Base-by-base conservation (phyloP, 306 rosid species). In the Abrus precatorius region DNA sequence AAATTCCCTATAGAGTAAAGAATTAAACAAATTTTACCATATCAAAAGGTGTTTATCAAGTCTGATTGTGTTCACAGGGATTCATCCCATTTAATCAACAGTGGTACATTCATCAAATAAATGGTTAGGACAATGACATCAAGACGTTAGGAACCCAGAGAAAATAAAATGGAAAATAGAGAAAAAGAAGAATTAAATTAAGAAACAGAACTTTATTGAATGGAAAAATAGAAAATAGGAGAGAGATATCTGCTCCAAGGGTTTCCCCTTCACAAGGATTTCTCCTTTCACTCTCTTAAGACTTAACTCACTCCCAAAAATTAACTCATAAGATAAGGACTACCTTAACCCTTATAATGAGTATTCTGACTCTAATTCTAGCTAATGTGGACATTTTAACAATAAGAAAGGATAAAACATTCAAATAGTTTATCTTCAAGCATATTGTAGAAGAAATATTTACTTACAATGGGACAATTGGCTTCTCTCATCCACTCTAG, bases 401-500 rank as follows among this genome's bases (percentile, higher is more conserved):
- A 83, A 44, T 47, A 40, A 41, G 61, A 77, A 57, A 14, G 27
- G 69, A 32, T 27, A 77, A 12, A 30, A 30, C 34, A 29, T 3
- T 38, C 61, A 72, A 65, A 59, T 5, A 60, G 43, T 50, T 30
- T 52, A 78, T 75, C 41, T 14, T 47, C 36, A 68, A 82, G 68
- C 50, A 68, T 79, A 4, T 10, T 1, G 20, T 60, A 62, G 45
- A 75, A 65, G 75, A 76, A 70, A 43, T 36, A 41, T 71, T 74
- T 61, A 89, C 98, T 90, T 91, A 95, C 99, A 56, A 93, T 87
- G 54, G 98, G 99, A 87, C 98, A 93, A 72, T 86, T 89, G 81
- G 97, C 94, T 84, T 93, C 98, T 83, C 98, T 89, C 84, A 93
- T 83, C 98, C 98, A 95, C 87, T 91, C 97, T 49, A 95, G 76